Conservation (phyloP, 1,284 basidiomycete genomes). For the Puccinia sorghi region DNA sequence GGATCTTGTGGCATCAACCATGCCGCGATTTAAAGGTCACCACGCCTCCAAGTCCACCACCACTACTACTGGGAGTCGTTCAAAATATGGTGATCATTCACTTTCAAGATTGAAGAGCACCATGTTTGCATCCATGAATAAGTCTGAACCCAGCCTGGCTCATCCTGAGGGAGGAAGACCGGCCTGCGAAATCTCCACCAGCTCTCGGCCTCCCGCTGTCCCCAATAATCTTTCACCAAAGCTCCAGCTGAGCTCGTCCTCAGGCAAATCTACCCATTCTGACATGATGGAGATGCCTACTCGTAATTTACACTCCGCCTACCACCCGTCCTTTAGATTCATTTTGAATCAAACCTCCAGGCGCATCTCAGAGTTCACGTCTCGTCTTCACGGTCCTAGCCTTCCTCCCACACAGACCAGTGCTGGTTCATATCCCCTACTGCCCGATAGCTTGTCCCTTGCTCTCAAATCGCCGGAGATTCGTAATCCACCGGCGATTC, state of each 20-base stretch:
- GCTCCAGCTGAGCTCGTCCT: not conserved
- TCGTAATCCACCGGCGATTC: not conserved
- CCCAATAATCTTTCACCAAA: not conserved
- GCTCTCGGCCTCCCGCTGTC: not conserved
- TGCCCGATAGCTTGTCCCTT: not conserved
- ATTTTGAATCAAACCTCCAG: slow-evolving; percentile 31
- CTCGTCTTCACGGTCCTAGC: slow-evolving; percentile 28
- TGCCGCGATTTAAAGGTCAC: slow-evolving; percentile 5
- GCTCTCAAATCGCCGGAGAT: not conserved
- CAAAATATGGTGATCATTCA: slow-evolving; percentile 1
- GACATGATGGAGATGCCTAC: not conserved
- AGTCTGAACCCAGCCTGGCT: slow-evolving; percentile 29
- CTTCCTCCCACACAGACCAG: not conserved
- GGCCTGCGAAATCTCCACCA: not conserved
- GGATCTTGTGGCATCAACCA: not conserved
- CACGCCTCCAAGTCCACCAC: not conserved
- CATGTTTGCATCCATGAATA: slow-evolving; percentile 30
- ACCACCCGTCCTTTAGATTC: slow-evolving; percentile 29
- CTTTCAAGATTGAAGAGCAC: slow-evolving; percentile 28
- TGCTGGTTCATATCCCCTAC: not conserved
- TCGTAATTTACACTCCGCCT: not conserved
- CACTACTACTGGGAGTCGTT: slow-evolving; percentile 17
- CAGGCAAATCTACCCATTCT: slow-evolving; percentile 1
- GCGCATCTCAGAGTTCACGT: slow-evolving; percentile 39
- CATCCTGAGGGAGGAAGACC: not conserved